Evolutionary conservation across 1,284 basidiomycete genomes (phyloP).

Genomic region (Microbotryum lychnidis-dioicae): DNA sequence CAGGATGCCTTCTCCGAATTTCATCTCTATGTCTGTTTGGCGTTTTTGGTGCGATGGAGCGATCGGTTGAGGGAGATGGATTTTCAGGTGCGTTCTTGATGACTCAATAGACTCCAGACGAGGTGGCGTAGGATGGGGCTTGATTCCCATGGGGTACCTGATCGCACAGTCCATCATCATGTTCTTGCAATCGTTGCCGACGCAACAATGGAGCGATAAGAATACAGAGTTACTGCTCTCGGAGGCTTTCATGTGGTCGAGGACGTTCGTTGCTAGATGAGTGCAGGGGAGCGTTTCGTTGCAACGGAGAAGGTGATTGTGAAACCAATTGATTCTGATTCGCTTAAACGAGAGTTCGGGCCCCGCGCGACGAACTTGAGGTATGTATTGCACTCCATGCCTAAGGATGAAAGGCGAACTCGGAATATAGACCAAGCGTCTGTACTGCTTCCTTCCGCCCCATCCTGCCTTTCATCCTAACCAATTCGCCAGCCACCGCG

Average conservation of each 20-base stretch:
- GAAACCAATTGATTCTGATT: background rate
- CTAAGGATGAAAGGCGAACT: too few relatives aligned
- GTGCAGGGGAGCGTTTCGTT: background rate
- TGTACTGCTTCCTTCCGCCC: too few relatives aligned
- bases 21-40: slow-evolving; percentile 91
- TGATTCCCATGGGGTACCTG: background rate
- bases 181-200: slow-evolving; percentile 93
- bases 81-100: slow-evolving; percentile 62
- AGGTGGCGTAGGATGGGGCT: too few relatives aligned
- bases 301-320: background rate
- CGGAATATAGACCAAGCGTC: too few relatives aligned
- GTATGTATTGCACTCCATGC: too few relatives aligned
- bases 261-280: slow-evolving; percentile 29
- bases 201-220: slow-evolving; percentile 88
- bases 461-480: too few relatives aligned
- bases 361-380: too few relatives aligned
- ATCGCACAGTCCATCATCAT: slow-evolving; percentile 82
- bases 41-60: slow-evolving; percentile 86
- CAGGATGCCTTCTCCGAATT: slow-evolving; percentile 93
- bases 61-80: slow-evolving; percentile 86
- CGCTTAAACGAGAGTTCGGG: too few relatives aligned
- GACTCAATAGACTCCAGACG: too few relatives aligned
- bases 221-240: slow-evolving; percentile 91
- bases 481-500: too few relatives aligned
- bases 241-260: slow-evolving; percentile 71